These are phyloP conservation scores for Onygena corvina DNA, from an alignment of 2,329 filamentous ascomycete species.

Conservation along the genomic window DNA sequence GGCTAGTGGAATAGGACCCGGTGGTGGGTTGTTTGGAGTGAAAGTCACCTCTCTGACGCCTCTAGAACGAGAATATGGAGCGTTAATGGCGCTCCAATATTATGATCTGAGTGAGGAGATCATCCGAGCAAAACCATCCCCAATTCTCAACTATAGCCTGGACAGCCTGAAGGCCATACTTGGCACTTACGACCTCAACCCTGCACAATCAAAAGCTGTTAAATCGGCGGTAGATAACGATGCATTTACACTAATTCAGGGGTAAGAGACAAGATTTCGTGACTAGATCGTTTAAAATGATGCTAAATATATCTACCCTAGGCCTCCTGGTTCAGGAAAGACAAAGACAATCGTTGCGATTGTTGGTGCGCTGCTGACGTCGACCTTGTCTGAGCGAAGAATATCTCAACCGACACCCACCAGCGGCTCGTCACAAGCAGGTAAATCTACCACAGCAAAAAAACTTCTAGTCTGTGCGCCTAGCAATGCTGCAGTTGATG, in stretches of 20 bases:
- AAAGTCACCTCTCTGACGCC: slow-evolving; percentile 91
- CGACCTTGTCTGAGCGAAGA: slow-evolving; percentile 40
- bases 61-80: slow-evolving; percentile 88
- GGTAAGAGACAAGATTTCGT: slow-evolving; percentile 37
- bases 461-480: slow-evolving; percentile 95
- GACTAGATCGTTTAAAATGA: background rate
- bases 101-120: slow-evolving; percentile 95
- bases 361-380: slow-evolving; percentile 71
- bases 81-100: slow-evolving; percentile 79
- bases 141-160: slow-evolving; percentile 68
- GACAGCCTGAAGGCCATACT: slow-evolving; percentile 57
- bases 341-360: slow-evolving; percentile 97
- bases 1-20: slow-evolving; percentile 55
- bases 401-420: slow-evolving; percentile 35
- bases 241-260: slow-evolving; percentile 92
- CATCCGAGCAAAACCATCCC: slow-evolving; percentile 75
- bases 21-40: slow-evolving; percentile 57
- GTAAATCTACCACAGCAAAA: slow-evolving; percentile 44
- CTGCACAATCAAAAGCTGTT: slow-evolving; percentile 80
- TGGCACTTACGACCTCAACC: slow-evolving; percentile 71
- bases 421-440: slow-evolving; percentile 23
- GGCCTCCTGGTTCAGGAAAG: slow-evolving; percentile 91
- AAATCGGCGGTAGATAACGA: slow-evolving; percentile 89
- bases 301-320: slow-evolving; percentile 30
- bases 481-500: slow-evolving; percentile 94